Conservation (phyloP, 495 filamentous ascomycete genomes). For the Lasiosphaeria hispida region DNA sequence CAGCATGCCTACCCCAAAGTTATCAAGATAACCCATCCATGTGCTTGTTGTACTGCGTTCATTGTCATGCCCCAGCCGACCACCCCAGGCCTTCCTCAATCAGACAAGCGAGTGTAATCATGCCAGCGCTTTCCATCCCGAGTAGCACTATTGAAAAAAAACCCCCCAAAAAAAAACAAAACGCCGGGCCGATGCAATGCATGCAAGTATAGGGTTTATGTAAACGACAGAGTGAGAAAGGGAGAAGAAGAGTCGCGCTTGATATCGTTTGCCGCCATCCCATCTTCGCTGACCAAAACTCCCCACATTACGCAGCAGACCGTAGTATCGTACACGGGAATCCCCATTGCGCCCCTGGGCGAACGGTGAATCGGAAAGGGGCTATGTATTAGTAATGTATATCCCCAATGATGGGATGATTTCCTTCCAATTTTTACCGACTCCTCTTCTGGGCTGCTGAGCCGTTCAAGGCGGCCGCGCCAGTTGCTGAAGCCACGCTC, state of each 20-base stretch:
- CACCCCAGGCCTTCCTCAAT: no score
- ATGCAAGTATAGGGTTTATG: neutral
- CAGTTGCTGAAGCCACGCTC: neutral
- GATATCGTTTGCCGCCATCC: neutral
- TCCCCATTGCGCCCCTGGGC: no score
- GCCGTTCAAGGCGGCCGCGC: conserved; percentile 3
- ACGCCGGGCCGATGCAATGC: conserved; percentile 7
- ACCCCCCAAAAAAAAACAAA: no score
- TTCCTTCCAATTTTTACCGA: neutral
- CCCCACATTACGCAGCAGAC: no score
- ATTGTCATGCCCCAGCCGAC: no score
- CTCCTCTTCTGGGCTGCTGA: conserved; percentile 5
- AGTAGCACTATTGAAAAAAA: neutral
- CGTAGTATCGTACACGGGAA: no score
- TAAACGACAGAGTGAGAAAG: neutral
- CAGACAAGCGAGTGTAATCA: neutral
- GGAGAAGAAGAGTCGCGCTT: neutral
- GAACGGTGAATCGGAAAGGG: no score
- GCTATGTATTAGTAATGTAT: no score
- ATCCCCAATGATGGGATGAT: no score
- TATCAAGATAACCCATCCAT: no score
- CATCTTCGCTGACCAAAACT: neutral
- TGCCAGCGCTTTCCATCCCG: neutral
- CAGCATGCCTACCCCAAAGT: no score
- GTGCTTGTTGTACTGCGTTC: no score